Conservation (phyloP, 1,139 yeast species). For the Nakaseomyces uthaithaninus region DNA sequence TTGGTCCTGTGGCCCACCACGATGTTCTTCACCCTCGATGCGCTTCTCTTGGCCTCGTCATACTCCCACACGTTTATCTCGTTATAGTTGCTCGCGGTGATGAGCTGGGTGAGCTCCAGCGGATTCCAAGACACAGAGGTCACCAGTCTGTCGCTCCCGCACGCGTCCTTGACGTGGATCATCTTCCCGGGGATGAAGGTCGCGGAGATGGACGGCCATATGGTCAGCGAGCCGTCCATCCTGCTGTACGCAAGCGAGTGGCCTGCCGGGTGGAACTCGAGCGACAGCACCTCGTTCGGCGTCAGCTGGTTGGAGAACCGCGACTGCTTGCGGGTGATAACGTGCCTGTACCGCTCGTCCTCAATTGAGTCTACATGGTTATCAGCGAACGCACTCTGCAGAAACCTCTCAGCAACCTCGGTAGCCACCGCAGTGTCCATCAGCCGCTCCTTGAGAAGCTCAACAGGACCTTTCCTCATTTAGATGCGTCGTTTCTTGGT, state of each 20-base stretch:
- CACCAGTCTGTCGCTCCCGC: conserved; percentile 44
- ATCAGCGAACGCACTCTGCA: conserved; percentile 13
- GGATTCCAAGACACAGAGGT: conserved; percentile 58
- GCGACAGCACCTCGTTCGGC: conserved; percentile 19
- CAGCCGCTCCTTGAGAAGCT: conserved; percentile 7
- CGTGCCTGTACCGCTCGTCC: conserved; percentile 24
- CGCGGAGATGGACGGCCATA: conserved; percentile 31
- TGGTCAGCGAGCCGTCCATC: conserved; percentile 28
- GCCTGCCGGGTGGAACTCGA: conserved; percentile 27
- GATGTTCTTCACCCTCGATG: conserved; percentile 31
- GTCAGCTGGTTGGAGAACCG: conserved; percentile 17
- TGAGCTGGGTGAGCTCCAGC: conserved; percentile 42
- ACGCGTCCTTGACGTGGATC: conserved; percentile 34
- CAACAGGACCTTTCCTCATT: neutral
- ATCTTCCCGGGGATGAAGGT: conserved; percentile 14
- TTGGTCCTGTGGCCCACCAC: conserved; percentile 32
- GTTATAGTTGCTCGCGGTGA: conserved; percentile 52
- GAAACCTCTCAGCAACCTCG: conserved; percentile 11
- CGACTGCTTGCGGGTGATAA: conserved; percentile 18
- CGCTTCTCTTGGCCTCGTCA: conserved; percentile 34
- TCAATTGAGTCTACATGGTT: conserved; percentile 17
- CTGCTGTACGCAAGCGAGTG: conserved; percentile 25
- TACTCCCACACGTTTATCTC: conserved; percentile 50
- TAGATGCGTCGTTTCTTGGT: no score
- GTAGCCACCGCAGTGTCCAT: conserved; percentile 13